Evolutionary conservation across 352 stramenopile genomes (phyloP), one percentile per base, ranked within the genome.

Genomic region (Pythium vanterpoolii): DNA sequence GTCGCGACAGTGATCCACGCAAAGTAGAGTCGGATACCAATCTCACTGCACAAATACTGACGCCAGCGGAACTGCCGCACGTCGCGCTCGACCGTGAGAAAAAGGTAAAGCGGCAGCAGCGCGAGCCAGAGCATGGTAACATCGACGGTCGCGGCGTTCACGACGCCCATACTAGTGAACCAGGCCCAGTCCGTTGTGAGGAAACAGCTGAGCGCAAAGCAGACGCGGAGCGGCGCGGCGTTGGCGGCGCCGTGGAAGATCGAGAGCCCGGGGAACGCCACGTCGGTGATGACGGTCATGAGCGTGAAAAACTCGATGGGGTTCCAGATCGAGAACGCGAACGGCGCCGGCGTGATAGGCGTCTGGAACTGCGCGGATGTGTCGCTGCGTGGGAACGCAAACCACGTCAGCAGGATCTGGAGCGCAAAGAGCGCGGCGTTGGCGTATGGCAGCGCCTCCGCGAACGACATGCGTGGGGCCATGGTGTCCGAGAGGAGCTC

Each of bases 281-380:
- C 70, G 64, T 91, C 79, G 26, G 67, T 76, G 61, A 86, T 73
- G 45, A 83, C 71, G 38, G 76, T 77, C 55, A 69, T 74, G 49
- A 85, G 64, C 62, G 49, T 54, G 43, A 71, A 64, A 49, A 86
- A 54, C 61, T 89, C 86, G 69, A 91, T 87, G 55, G 68, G 36
- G 56, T 73, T 76, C 77, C 79, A 90, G 59, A 92, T 84, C 23
- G 70, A 76, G 65, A 89, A 90, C 18, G 69, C 73, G 56, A 72
- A 84, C 16, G 44, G 38, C 9, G 76, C 76, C 0, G 79, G 79
- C 36, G 79, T 89, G 45, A 89, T 30, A 21, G 78, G 69, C 55
- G 79, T 84, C 56, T 86, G 65, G 33, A 71, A 64, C 57, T 75
- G 36, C 10, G 48, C 33, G 33, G 77, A 59, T 6, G 34, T 19